Base-by-base conservation (phyloP, 163 green algal species). In the Scenedesmus sp. region DNA sequence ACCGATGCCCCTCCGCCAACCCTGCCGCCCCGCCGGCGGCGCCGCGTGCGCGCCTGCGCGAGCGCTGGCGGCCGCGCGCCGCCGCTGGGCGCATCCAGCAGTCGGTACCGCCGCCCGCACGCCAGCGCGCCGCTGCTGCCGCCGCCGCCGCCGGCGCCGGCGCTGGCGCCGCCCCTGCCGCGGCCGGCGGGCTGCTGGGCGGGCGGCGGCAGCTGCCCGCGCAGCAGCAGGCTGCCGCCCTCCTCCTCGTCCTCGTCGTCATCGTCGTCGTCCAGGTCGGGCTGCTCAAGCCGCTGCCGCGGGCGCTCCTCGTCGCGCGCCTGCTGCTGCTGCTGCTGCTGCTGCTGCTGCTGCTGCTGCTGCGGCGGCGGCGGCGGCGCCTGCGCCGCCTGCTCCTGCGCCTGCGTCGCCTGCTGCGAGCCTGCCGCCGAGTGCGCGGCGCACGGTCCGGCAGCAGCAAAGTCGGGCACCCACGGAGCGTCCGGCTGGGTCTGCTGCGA, bases 21-120 rank as follows among this genome's bases (percentile, higher is more conserved):
- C n/a, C n/a, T n/a, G n/a, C n/a, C n/a, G n/a, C n/a, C n/a, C n/a
- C n/a, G n/a, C n/a, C n/a, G n/a, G 39, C 39, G 39, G 7, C 10
- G 39, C 7, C 39, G 10, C 39, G 39, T 10, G 10, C 39, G 39
- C 39, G 56, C 63, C 63, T 65, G 53, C n/a, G 69, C 51, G 9
- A 77, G 56, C 22, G 53, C 69, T 33, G 63, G 53, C 69, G 57
- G n/a, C 53, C 31, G 13, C 6, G 17, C n/a, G n/a, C n/a, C n/a
- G 42, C 31, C 11, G 54, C 50, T 26, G 3, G 33, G 28, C 0
- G 51, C 66, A 3, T 48, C 53, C 11, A 77, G 31, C 11, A 77
- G 42, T 6, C 66, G 50, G 50, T 75, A 75, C 62, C 51, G 62
- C 62, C 51, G 33, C 51, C 47, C 39, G 29, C 60, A 53, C 33